phyloP scores from a whole-genome alignment of 2,329 filamentous ascomycete species.

The Fusarium bulbicola region DNA sequence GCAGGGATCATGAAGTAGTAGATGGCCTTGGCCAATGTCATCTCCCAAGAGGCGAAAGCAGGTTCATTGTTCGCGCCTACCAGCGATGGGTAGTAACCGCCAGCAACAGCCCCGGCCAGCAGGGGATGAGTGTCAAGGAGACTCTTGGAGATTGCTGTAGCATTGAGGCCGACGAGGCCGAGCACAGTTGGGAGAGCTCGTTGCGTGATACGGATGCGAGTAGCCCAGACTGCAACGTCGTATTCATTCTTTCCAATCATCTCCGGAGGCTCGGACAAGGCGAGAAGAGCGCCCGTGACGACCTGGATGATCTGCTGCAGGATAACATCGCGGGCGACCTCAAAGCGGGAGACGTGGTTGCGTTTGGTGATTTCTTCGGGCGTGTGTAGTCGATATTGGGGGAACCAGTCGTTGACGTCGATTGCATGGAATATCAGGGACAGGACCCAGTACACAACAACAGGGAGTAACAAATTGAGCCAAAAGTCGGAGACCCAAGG shows the following conservation, averaged over 20 bases:
- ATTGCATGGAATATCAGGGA: constrained; percentile 89
- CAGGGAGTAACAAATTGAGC: constrained; percentile 77
- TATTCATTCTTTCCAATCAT: constrained; percentile 82
- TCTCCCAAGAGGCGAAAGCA: constrained; percentile 85
- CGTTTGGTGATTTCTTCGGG: constrained; percentile 88
- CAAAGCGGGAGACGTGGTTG: constrained; percentile 85
- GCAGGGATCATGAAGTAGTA: constrained; percentile 82
- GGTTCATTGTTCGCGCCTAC: constrained; percentile 70
- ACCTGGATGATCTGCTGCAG: constrained; percentile 93
- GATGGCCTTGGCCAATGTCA: constrained; percentile 75
- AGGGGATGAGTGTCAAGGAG: constrained; percentile 76
- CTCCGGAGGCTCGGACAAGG: constrained; percentile 77
- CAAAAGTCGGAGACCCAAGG: constrained; percentile 83
- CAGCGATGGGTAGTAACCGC: constrained; percentile 81
- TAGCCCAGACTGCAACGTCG: constrained; percentile 90
- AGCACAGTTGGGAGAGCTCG: constrained; percentile 78
- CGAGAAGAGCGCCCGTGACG: constrained; percentile 71
- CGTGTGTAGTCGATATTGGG: constrained; percentile 93
- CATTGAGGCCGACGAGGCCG: constrained; percentile 78
- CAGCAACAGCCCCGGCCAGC: constrained; percentile 78
- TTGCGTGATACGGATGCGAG: constrained; percentile 80
- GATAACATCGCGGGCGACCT: constrained; percentile 90
- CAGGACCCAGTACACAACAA: constrained; percentile 87
- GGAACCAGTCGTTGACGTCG: constrained; percentile 85
- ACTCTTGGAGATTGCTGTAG: constrained; percentile 77